Percentiles rank a stretch among this genome's conserved stretches.
phyloP scores from a whole-genome alignment of 257 asterid genomes.

The Solanum corneliomulleri region DNA sequence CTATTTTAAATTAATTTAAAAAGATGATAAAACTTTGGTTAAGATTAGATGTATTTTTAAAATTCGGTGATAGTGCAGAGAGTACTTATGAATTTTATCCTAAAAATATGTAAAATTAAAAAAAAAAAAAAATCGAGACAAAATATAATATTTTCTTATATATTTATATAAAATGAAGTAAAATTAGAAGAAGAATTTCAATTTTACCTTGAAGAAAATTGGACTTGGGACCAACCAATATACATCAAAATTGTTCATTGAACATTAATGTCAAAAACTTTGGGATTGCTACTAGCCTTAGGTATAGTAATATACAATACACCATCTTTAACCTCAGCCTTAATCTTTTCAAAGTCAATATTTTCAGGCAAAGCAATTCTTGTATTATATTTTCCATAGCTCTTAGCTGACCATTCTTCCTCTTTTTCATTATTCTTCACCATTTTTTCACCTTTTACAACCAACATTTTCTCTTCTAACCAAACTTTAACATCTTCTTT shows the following conservation, averaged over 20 bases:
- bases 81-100: too few species aligned
- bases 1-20: too few species aligned
- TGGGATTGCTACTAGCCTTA: conserved; percentile 21
- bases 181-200: not conserved
- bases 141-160: too few species aligned
- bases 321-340: conserved; percentile 76
- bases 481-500: conserved; percentile 57
- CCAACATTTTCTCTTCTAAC: conserved; percentile 63
- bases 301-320: conserved; percentile 54
- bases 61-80: too few species aligned
- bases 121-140: too few species aligned
- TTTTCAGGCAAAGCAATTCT: conserved; percentile 74
- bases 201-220: not conserved
- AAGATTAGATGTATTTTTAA: too few species aligned
- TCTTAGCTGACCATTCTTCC: conserved; percentile 49
- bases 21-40: too few species aligned
- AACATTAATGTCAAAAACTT: conserved; percentile 54
- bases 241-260: conserved; percentile 3
- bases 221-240: not conserved
- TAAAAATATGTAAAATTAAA: too few species aligned
- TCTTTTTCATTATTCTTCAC: conserved; percentile 2
- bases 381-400: conserved; percentile 50
- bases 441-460: conserved; percentile 50
- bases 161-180: not conserved
- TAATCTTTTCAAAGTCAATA: conserved; percentile 56